phyloP scores from a whole-genome alignment of 2,329 filamentous ascomycete genomes.

The Alternaria atra region DNA sequence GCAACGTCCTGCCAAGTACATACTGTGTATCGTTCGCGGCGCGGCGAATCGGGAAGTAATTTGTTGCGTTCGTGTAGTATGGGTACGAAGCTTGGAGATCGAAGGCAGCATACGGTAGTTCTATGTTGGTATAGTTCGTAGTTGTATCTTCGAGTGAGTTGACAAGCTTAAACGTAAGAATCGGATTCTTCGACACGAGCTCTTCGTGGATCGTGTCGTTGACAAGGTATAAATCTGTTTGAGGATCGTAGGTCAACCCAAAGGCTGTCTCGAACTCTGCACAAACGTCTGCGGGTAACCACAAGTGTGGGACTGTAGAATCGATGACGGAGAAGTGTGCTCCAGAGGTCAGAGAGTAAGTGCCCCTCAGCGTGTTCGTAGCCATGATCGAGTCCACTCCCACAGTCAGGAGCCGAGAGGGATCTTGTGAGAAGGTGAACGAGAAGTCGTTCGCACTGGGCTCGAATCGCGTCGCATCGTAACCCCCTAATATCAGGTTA shows the following conservation, averaged over 20 bases:
- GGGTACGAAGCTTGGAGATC: constrained; percentile 60
- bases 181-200: constrained; percentile 43
- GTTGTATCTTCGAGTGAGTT: constrained; percentile 43
- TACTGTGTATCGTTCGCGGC: constrained; percentile 64
- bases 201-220: constrained; percentile 50
- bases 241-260: constrained; percentile 50
- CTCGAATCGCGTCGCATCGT: constrained; percentile 52
- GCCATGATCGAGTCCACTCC: constrained; percentile 46
- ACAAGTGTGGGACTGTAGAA: constrained; percentile 53
- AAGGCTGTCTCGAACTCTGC: constrained; percentile 52
- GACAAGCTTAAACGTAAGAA: constrained; percentile 50
- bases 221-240: constrained; percentile 51
- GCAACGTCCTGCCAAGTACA: constrained; percentile 71
- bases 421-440: constrained; percentile 45
- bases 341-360: constrained; percentile 43
- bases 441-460: constrained; percentile 40
- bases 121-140: constrained; percentile 53
- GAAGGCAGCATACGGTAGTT: constrained; percentile 59
- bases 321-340: constrained; percentile 51
- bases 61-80: constrained; percentile 68
- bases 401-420: constrained; percentile 44
- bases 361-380: constrained; percentile 44
- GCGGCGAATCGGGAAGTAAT: constrained; percentile 72
- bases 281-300: constrained; percentile 53
- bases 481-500: constrained; percentile 54